These are phyloP conservation scores for Tulasnella sp. DNA, from an alignment of 768 basidiomycete species.

Conservation along the genomic window DNA sequence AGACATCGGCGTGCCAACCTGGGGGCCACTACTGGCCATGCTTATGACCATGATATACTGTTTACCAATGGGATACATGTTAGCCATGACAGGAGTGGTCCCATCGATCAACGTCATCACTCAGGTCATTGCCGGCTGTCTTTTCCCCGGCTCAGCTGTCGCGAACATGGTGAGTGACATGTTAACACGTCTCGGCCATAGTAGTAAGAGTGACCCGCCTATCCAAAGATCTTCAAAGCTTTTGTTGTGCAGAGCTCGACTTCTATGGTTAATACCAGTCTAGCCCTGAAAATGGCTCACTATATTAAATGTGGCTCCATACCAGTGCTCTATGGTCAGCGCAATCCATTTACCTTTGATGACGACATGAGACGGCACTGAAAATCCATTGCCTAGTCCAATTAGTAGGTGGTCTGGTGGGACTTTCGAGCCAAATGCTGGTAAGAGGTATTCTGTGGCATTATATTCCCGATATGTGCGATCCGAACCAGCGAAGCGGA, in stretches of 20 bases:
- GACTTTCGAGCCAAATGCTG: constrained; percentile 29
- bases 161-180: constrained; percentile 32
- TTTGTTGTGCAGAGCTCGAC: constrained; percentile 25
- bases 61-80: constrained; percentile 34
- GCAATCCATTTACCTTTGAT: neutral
- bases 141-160: constrained; percentile 30
- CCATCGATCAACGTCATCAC: too few species aligned
- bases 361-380: neutral
- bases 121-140: too few species aligned
- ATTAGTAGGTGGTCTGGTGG: constrained; percentile 29
- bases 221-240: constrained; percentile 29
- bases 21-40: constrained; percentile 37
- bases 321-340: constrained; percentile 28
- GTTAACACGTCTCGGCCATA: neutral
- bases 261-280: constrained; percentile 23
- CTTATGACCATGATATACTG: constrained; percentile 30
- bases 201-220: too few species aligned
- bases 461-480: too few species aligned
- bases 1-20: constrained; percentile 37
- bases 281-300: constrained; percentile 31
- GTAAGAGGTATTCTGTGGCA: too few species aligned
- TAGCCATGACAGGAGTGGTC: too few species aligned
- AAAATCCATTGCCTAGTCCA: constrained; percentile 31
- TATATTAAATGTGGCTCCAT: constrained; percentile 40
- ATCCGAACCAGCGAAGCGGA: too few species aligned